Evolutionary conservation across 495 filamentous ascomycete species (phyloP).

Genomic region (Venustampulla echinocandica): DNA sequence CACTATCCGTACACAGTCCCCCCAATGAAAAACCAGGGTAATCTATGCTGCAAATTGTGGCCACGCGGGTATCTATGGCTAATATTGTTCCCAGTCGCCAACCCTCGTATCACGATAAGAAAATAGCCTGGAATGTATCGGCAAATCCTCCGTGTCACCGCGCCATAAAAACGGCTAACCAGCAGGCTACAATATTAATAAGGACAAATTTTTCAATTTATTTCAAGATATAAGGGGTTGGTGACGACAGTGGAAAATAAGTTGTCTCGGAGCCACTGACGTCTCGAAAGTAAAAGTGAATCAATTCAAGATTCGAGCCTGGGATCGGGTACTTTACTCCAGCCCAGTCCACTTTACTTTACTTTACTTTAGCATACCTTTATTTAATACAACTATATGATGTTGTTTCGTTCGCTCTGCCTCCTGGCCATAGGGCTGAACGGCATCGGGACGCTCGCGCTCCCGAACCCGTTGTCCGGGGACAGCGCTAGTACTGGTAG

Average conservation of each 20-base stretch:
- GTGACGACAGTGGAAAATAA: background rate
- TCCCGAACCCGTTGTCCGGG: background rate
- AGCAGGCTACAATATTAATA: background rate
- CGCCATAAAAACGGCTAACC: background rate
- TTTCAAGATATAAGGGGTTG: background rate
- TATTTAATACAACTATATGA: background rate
- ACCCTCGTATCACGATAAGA: background rate
- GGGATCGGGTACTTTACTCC: too few species aligned
- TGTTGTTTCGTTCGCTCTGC: background rate
- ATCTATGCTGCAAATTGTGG: background rate
- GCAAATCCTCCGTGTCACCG: background rate
- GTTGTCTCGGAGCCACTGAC: too few species aligned
- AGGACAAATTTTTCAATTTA: background rate
- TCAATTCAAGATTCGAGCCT: too few species aligned
- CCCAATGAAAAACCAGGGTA: background rate
- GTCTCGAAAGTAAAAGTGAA: too few species aligned
- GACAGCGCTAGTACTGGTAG: background rate
- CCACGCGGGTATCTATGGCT: background rate
- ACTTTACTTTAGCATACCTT: background rate
- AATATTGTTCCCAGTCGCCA: background rate
- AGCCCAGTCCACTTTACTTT: too few species aligned
- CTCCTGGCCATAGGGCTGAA: slow-evolving; percentile 2
- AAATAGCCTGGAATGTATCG: background rate
- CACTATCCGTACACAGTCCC: background rate
- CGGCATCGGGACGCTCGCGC: background rate